Evolutionary conservation across 2,329 filamentous ascomycete genomes (phyloP).

Genomic region (Botrytis byssoidea): DNA sequence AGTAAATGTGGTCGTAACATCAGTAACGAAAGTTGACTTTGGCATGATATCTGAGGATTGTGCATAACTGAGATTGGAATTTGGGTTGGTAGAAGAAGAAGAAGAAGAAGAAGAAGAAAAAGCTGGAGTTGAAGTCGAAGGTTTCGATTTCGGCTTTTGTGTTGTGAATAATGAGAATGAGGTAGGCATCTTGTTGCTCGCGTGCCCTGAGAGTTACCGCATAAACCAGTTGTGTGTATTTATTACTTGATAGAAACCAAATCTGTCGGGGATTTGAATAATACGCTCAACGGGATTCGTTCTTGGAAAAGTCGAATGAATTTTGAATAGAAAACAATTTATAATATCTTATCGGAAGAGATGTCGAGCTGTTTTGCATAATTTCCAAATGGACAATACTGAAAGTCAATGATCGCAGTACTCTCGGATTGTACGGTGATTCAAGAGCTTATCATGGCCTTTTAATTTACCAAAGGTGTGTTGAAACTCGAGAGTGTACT

Average conservation of each 20-base stretch:
- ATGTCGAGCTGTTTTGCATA: conserved; percentile 1
- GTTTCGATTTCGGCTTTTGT: conserved; percentile 10
- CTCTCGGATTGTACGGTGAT: neutral
- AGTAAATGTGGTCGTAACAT: conserved; percentile 1
- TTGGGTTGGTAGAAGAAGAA: neutral
- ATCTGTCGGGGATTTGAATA: conserved; percentile 9
- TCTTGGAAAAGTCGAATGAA: neutral
- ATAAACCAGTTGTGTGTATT: conserved; percentile 14
- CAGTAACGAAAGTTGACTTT: neutral
- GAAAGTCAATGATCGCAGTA: neutral
- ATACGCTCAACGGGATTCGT: conserved; percentile 13
- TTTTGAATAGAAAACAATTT: neutral
- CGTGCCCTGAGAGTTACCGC: conserved; percentile 19
- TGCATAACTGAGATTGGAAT: conserved; percentile 5
- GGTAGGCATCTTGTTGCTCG: conserved; percentile 20
- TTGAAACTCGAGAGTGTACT: no score
- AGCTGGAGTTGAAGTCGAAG: neutral
- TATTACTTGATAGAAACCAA: conserved; percentile 22
- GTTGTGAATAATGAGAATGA: conserved; percentile 17
- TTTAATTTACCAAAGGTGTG: neutral
- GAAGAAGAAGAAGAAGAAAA: neutral
- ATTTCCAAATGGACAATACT: neutral
- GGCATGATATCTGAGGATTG: conserved; percentile 9
- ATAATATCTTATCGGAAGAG: conserved; percentile 5
- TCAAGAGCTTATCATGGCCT: conserved; percentile 17